Base-by-base conservation (phyloP, 371 early-diverging fungal genomes). In the Mortierella sp. region DNA sequence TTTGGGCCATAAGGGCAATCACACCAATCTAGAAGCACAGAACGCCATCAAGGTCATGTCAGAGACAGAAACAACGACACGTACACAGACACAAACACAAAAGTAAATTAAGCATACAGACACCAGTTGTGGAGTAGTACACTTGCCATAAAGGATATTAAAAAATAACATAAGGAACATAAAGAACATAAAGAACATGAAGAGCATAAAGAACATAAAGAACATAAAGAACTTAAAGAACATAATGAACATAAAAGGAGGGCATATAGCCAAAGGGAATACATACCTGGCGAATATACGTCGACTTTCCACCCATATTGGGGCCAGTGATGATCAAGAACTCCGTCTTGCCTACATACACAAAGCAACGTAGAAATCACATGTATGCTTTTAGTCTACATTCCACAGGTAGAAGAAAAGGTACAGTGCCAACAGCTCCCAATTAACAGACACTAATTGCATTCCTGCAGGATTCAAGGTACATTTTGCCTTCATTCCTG, bases 231-330 rank as follows among this genome's bases (percentile, higher is more conserved):
- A n/a, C n/a, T n/a, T n/a, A 14, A 48, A 13, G 48, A 48, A 48
- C 48, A 48, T 48, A 48, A 48, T 13, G 48, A 48, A 48, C 48
- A 48, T n/a, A 10, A 48, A 13, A 9, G 48, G 48, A 48, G 70
- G 45, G 77, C 34, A 72, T 26, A 50, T 14, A 42, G 31, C 16
- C 31, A 3, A 19, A 73, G 38, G 54, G 38, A n/a, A 52, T 50
- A 68, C 31, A 26, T 91, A 94, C 96, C 89, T 98, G 98, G 50
- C 99, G 94, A 80, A 99, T 94, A 77, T 99, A 95, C 0, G 99
- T 99, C 13, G 97, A 97, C 88, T 99, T 99, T 72, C 97, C 97
- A 77, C 97, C 97, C 96, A 96, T 96, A 86, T 97, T 99, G 16
- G 99, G 99, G 0, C 99, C 99, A 0, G 97, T 97, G 80, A 98